phyloP scores from a whole-genome alignment of 2,329 filamentous ascomycete genomes.

The Diaporthe sp. region DNA sequence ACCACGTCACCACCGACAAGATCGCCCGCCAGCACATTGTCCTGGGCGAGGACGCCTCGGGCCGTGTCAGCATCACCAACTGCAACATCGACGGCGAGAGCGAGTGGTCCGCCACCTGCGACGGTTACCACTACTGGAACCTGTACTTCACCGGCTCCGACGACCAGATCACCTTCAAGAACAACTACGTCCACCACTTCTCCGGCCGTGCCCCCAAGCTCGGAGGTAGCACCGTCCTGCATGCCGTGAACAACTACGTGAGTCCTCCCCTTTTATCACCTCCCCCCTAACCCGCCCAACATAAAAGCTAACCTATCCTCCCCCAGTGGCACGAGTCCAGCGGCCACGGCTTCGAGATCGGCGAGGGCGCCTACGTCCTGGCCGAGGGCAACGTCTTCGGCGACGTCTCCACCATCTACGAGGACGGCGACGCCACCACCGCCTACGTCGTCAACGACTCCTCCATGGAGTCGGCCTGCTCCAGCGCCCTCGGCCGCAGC shows the following conservation, averaged over 20 bases:
- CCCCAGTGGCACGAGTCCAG: slow-evolving; percentile 62
- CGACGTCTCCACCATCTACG: slow-evolving; percentile 60
- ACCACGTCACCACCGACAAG: slow-evolving; percentile 68
- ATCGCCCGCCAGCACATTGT: slow-evolving; percentile 74
- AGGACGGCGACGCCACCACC: slow-evolving; percentile 45
- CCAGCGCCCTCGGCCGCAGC: slow-evolving; percentile 58
- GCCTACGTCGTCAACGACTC: slow-evolving; percentile 43
- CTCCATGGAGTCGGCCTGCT: slow-evolving; percentile 56
- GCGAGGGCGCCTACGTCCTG: slow-evolving; percentile 59
- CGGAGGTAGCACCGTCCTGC: slow-evolving; percentile 64
- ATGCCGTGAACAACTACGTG: slow-evolving; percentile 73
- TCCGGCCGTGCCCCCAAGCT: slow-evolving; percentile 71
- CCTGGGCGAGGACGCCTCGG: slow-evolving; percentile 65
- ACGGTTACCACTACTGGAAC: slow-evolving; percentile 72
- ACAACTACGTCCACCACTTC: slow-evolving; percentile 72
- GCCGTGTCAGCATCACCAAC: slow-evolving; percentile 72
- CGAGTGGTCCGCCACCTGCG: slow-evolving; percentile 69
- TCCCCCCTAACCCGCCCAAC: no score
- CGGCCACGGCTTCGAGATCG: slow-evolving; percentile 70
- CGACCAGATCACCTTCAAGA: slow-evolving; percentile 70
- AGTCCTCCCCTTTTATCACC: background rate
- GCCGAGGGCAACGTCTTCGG: slow-evolving; percentile 72
- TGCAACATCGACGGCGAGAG: slow-evolving; percentile 68
- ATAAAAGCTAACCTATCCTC: no score
- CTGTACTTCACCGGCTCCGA: slow-evolving; percentile 68